A percentile compares a stretch with the other conserved stretches of the same genome.
Evolutionary conservation across 148 eudicot species (phyloP).

Genomic region (Rhododendron williamsianum): DNA sequence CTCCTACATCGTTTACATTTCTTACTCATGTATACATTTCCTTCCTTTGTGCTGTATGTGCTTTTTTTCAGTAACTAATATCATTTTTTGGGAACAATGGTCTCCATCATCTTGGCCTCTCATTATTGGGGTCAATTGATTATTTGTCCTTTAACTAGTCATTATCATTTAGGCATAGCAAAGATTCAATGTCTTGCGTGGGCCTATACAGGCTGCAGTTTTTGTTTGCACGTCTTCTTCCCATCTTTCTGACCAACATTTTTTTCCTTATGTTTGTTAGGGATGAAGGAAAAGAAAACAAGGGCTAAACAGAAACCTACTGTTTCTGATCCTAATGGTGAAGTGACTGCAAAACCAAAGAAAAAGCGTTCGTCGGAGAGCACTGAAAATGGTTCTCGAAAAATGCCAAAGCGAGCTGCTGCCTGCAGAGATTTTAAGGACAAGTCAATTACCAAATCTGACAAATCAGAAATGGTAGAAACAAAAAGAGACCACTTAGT

Average conservation of each 20-base stretch:
- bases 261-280: neutral
- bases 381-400: slow-evolving; percentile 38
- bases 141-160: neutral
- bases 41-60: neutral
- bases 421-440: slow-evolving; percentile 82
- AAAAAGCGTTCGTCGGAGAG: slow-evolving; percentile 6
- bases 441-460: slow-evolving; percentile 40
- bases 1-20: neutral
- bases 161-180: neutral
- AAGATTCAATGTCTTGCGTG: neutral
- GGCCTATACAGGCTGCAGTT: neutral
- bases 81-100: neutral
- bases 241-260: neutral
- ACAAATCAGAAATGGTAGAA: slow-evolving; percentile 50
- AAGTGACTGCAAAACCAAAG: slow-evolving; percentile 9
- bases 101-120: no score
- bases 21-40: neutral
- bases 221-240: neutral
- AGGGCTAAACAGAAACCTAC: neutral
- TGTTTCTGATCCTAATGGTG: slow-evolving; percentile 4
- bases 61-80: neutral
- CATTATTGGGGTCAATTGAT: neutral
- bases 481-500: slow-evolving; percentile 46
- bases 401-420: slow-evolving; percentile 88
- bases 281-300: slow-evolving; percentile 13